Evolutionary conservation across 208 protist genomes (phyloP), one percentile per base, ranked within the genome.

Genomic region (Crithidia thermophila): DNA sequence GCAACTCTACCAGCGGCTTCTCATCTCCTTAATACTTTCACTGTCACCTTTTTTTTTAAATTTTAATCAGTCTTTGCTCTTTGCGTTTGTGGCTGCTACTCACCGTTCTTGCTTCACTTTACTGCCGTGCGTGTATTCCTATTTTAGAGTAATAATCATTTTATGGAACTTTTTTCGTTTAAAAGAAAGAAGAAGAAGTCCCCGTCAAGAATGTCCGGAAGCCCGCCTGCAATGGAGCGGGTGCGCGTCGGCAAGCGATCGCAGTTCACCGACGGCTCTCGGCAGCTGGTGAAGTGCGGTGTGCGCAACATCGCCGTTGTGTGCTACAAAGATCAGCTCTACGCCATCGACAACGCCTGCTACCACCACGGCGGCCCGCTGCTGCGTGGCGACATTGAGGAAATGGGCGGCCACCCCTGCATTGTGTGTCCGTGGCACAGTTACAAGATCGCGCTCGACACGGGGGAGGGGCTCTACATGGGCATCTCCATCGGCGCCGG

Each of bases 331-430:
- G 68, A 64, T 36, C 37, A 76, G 20, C 86, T 94, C 30, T 97
- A 88, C 59, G 90, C 93, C 0, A 80, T 97, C 30, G 93, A 97
- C 86, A 97, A 96, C 68, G 90, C 89, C 4, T 97, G 93, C 67
- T 97, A 97, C 57, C 93, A 97, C 73, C 91, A 96, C 61, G 93
- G 93, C 28, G 93, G 89, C 10, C 84, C 89, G 16, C 74, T 97
- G n/a, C 67, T 94, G 31, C 72, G 81, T 6, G 93, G 93, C 9
- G 93, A 97, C 67, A 96, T 97, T 59, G 93, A 97, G 70, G 91
- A 96, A 23, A 81, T 96, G 69, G 93, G 83, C 18, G 87, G 90
- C 2, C 88, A 93, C 64, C 83, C 82, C 6, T 97, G 93, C 68
- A 85, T 97, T 47, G 84, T 95, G 3, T 97, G 93, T 40, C 93